These are phyloP conservation scores for Groenewaldozyma auringiensis DNA, from an alignment of 1,139 yeast species.

Conservation along the genomic window DNA sequence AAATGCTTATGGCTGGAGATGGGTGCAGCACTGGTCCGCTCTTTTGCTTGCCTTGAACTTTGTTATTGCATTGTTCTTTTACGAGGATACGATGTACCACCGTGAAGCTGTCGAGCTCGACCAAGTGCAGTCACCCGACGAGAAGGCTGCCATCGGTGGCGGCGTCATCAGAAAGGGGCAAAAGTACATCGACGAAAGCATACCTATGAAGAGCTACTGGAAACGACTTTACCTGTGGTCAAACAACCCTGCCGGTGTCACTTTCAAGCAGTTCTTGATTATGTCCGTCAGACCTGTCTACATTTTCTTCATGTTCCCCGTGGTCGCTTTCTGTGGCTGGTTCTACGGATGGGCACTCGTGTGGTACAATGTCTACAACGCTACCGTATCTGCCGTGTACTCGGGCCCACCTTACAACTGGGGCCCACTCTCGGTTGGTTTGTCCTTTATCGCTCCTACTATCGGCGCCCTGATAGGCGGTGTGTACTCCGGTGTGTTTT, in stretches of 20 bases:
- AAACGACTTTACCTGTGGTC: conserved; percentile 21
- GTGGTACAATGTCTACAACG: conserved; percentile 46
- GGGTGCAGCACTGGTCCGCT: conserved; percentile 80
- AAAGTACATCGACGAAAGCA: neutral
- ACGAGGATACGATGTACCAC: conserved; percentile 67
- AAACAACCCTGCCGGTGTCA: conserved; percentile 31
- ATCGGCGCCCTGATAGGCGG: conserved; percentile 73
- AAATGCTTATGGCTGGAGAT: conserved; percentile 51
- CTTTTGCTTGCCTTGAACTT: conserved; percentile 55
- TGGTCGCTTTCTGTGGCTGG: conserved; percentile 54
- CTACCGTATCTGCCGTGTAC: conserved; percentile 50
- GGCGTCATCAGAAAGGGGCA: conserved; percentile 8
- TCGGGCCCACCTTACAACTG: conserved; percentile 55
- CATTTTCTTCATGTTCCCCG: conserved; percentile 40
- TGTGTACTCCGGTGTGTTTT: conserved; percentile 44
- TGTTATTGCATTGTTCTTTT: conserved; percentile 45
- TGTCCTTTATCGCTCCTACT: conserved; percentile 42
- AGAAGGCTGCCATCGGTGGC: conserved; percentile 13
- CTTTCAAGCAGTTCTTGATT: conserved; percentile 16
- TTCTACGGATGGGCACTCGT: conserved; percentile 56
- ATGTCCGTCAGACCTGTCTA: conserved; percentile 21
- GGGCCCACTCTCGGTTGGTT: conserved; percentile 62
- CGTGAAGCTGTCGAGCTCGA: neutral
- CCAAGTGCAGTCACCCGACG: conserved; percentile 7
- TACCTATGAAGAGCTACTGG: neutral